Conservation (phyloP, 805 yeast genomes). For the Saccharomyces paradoxus region DNA sequence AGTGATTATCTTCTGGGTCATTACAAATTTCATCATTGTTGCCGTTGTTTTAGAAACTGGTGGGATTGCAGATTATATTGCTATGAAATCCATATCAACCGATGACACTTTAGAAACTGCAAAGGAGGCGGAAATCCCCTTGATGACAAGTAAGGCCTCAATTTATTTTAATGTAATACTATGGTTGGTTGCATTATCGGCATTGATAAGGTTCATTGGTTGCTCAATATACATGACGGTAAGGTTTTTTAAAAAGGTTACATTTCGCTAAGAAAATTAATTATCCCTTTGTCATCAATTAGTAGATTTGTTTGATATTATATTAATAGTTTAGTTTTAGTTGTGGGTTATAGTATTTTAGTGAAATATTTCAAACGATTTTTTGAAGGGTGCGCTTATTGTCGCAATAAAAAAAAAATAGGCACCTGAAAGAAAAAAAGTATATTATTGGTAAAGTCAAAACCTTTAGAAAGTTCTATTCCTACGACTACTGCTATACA, state of each 20-base stretch:
- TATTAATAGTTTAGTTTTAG: background rate
- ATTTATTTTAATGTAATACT: slow-evolving; percentile 74
- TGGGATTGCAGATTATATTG: slow-evolving; percentile 47
- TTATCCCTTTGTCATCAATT: background rate
- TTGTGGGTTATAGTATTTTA: background rate
- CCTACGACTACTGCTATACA: background rate
- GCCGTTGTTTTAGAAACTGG: slow-evolving; percentile 81
- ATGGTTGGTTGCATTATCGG: slow-evolving; percentile 91
- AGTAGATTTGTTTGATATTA: background rate
- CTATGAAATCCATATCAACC: slow-evolving; percentile 15
- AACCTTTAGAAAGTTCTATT: background rate
- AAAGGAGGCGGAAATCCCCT: slow-evolving; percentile 9
- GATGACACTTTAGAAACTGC: slow-evolving; percentile 8
- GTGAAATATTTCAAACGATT: background rate
- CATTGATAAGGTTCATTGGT: slow-evolving; percentile 74
- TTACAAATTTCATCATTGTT: slow-evolving; percentile 72
- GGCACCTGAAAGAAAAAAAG: background rate
- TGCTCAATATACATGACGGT: slow-evolving; percentile 49
- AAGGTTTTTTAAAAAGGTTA: slow-evolving; percentile 26
- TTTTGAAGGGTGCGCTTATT: background rate
- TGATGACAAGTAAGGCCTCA: slow-evolving; percentile 40
- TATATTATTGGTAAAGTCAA: background rate
- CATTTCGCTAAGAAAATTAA: background rate
- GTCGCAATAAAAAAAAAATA: background rate
- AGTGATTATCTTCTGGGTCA: slow-evolving; percentile 84